These are phyloP conservation scores for Vicia villosa DNA, from an alignment of 306 rosid species.

Conservation along the genomic window DNA sequence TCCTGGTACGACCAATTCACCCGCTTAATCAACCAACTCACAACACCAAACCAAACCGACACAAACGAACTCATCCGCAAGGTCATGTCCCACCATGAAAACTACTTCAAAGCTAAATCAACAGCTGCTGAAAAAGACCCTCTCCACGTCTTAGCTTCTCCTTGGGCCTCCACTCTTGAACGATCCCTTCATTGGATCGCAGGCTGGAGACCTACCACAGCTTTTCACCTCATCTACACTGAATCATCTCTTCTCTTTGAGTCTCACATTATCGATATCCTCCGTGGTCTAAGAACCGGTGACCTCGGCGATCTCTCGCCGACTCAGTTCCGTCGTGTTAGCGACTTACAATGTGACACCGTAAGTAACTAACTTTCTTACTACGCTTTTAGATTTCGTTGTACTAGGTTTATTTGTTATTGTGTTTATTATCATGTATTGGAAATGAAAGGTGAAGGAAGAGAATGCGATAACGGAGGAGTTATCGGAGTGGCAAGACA, in stretches of 20 bases:
- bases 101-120: conserved; percentile 56
- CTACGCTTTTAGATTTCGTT: neutral
- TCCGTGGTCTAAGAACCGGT: conserved; percentile 68
- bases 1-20: conserved; percentile 60
- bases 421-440: no score
- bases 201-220: conserved; percentile 89
- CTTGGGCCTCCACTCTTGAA: conserved; percentile 76
- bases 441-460: conserved; percentile 52
- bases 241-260: conserved; percentile 80
- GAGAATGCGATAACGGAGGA: conserved; percentile 80
- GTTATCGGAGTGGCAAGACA: conserved; percentile 87
- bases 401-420: no score
- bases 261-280: conserved; percentile 68
- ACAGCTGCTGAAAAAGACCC: conserved; percentile 55
- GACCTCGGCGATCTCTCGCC: conserved; percentile 91
- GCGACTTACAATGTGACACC: conserved; percentile 80
- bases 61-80: conserved; percentile 40
- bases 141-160: conserved; percentile 51
- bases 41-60: neutral
- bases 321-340: conserved; percentile 63
- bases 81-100: conserved; percentile 59
- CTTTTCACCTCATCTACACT: conserved; percentile 77
- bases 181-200: conserved; percentile 82
- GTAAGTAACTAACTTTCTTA: conserved; percentile 33
- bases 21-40: conserved; percentile 47